Evolutionary conservation across 1,139 yeast species (phyloP).

Genomic region (Yamadazyma mexicana): DNA sequence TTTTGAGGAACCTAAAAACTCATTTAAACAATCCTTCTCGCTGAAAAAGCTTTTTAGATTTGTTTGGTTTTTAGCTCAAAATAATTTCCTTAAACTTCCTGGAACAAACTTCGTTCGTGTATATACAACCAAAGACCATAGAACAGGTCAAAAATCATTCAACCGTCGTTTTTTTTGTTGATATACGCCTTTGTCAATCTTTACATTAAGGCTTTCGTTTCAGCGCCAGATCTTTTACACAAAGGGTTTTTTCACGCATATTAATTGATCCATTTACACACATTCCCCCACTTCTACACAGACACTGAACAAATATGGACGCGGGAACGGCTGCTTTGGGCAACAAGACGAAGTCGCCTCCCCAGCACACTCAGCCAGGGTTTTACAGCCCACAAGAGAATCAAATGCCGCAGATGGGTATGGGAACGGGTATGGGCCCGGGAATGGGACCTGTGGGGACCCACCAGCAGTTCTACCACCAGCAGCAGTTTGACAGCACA

Average conservation of each 20-base stretch:
- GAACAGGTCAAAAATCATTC: too few species aligned
- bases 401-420: neutral
- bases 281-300: neutral
- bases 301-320: conserved; percentile 1
- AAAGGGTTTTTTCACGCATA: too few species aligned
- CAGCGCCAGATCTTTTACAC: too few species aligned
- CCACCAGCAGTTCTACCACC: conserved; percentile 12
- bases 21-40: conserved; percentile 1
- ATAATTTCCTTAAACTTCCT: neutral
- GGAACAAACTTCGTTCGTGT: neutral
- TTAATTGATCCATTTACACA: neutral
- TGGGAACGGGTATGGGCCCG: neutral
- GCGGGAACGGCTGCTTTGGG: conserved; percentile 13
- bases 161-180: too few species aligned
- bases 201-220: too few species aligned
- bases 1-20: neutral
- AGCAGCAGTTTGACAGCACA: conserved; percentile 7
- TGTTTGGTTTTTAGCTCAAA: neutral
- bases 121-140: neutral
- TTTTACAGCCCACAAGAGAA: neutral
- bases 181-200: too few species aligned
- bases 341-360: conserved; percentile 5
- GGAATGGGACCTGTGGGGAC: neutral
- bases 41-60: conserved; percentile 1
- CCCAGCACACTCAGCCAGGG: neutral